Evolutionary conservation across 202 grass and related monocot species (phyloP).

Genomic region (Saccharum hybrid): DNA sequence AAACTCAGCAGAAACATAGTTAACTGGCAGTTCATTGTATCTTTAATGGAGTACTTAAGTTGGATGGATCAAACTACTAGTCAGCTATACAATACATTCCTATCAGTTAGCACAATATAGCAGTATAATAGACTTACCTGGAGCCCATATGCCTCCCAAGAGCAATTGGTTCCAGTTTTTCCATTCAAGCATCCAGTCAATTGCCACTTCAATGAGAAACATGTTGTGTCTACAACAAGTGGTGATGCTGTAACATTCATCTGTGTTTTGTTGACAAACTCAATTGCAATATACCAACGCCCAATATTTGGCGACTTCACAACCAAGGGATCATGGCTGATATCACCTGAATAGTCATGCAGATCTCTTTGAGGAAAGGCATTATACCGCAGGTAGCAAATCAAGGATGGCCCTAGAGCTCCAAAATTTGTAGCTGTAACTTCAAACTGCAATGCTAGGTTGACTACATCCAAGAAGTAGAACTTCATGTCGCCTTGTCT

Average conservation of each 20-base stretch:
- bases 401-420: slow-evolving; percentile 50
- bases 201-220: slow-evolving; percentile 90
- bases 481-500: slow-evolving; percentile 70
- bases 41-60: slow-evolving; percentile 1
- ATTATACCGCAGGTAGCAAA: slow-evolving; percentile 75
- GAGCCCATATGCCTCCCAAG: slow-evolving; percentile 72
- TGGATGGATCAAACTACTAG: slow-evolving; percentile 2
- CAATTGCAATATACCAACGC: slow-evolving; percentile 86
- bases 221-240: slow-evolving; percentile 48
- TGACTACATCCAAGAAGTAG: slow-evolving; percentile 78
- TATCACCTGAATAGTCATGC: slow-evolving; percentile 84
- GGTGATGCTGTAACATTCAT: slow-evolving; percentile 54
- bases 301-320: slow-evolving; percentile 86
- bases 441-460: slow-evolving; percentile 69
- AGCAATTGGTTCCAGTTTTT: slow-evolving; percentile 83
- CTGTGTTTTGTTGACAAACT: slow-evolving; percentile 61
- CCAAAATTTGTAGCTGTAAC: slow-evolving; percentile 55
- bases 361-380: slow-evolving; percentile 71
- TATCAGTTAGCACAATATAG: slow-evolving; percentile 15
- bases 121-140: slow-evolving; percentile 55
- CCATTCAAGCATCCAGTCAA: slow-evolving; percentile 67
- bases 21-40: neutral
- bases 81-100: slow-evolving; percentile 11
- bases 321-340: slow-evolving; percentile 67
- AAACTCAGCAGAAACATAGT: slow-evolving; percentile 6